Evolutionary conservation across 257 asterid species (phyloP).

Genomic region (Voacanga thouarsii): DNA sequence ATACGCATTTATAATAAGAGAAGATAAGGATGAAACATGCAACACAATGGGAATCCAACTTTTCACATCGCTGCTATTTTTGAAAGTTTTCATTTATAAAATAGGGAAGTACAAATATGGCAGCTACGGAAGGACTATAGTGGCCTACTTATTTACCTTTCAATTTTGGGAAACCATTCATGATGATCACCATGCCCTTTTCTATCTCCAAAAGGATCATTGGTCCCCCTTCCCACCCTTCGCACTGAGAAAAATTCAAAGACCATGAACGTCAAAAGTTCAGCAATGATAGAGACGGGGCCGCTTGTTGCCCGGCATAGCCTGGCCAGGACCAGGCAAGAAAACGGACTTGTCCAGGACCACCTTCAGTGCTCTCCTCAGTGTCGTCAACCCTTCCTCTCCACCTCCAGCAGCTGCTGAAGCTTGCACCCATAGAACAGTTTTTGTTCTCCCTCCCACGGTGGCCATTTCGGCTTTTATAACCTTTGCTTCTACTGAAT

Average conservation of each 20-base stretch:
- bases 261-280: constrained; percentile 9
- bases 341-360: constrained; percentile 64
- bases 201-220: not conserved
- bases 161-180: not conserved
- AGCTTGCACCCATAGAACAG: constrained; percentile 48
- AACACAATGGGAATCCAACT: not conserved
- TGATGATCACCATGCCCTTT: not conserved
- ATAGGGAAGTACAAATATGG: not conserved
- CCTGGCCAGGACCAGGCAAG: constrained; percentile 51
- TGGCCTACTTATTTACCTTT: not conserved
- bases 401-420: constrained; percentile 21
- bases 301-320: constrained; percentile 61
- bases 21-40: too few relatives aligned
- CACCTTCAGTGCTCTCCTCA: constrained; percentile 54
- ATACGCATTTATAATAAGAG: too few relatives aligned
- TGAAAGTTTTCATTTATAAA: not conserved
- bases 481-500: constrained; percentile 51
- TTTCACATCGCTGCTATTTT: too few relatives aligned
- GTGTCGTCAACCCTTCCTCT: constrained; percentile 42
- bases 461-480: constrained; percentile 79
- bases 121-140: not conserved
- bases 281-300: constrained; percentile 63
- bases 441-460: constrained; percentile 72
- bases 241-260: not conserved
- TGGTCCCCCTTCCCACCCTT: not conserved